These are phyloP conservation scores for Colletotrichum phormii DNA, from an alignment of 2,329 filamentous ascomycete species.

Conservation along the genomic window DNA sequence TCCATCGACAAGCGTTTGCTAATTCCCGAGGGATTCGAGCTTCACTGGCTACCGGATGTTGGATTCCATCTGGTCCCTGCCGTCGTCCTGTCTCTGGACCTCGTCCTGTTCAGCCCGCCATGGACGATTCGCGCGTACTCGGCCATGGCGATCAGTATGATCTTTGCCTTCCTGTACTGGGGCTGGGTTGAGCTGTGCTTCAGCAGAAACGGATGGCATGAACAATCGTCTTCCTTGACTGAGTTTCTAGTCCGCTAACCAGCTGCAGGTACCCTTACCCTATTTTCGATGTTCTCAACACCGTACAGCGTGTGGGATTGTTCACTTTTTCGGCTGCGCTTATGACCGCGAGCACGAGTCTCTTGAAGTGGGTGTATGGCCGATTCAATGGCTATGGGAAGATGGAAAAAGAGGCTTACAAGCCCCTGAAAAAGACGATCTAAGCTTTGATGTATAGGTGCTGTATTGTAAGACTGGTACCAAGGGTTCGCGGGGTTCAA, in stretches of 20 bases:
- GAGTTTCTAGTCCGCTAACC: slow-evolving; percentile 41
- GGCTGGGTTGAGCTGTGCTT: slow-evolving; percentile 82
- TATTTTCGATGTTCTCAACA: slow-evolving; percentile 77
- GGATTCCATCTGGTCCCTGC: slow-evolving; percentile 76
- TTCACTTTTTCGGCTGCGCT: slow-evolving; percentile 77
- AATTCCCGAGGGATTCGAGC: slow-evolving; percentile 64
- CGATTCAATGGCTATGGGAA: slow-evolving; percentile 69
- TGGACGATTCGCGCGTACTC: slow-evolving; percentile 74
- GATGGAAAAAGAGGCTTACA: slow-evolving; percentile 50
- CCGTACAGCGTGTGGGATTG: slow-evolving; percentile 72
- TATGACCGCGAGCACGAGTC: slow-evolving; percentile 77
- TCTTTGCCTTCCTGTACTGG: slow-evolving; percentile 77
- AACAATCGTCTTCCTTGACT: slow-evolving; percentile 20
- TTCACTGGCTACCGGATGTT: slow-evolving; percentile 68
- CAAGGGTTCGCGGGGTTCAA: background rate
- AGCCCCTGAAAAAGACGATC: slow-evolving; percentile 44
- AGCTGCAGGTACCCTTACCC: slow-evolving; percentile 83
- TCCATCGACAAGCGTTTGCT: slow-evolving; percentile 65
- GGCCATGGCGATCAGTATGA: slow-evolving; percentile 67
- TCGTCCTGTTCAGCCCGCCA: slow-evolving; percentile 77
- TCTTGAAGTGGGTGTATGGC: slow-evolving; percentile 77
- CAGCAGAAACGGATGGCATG: slow-evolving; percentile 72
- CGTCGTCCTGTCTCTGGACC: slow-evolving; percentile 72
- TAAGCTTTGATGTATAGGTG: slow-evolving; percentile 19
- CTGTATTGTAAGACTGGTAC: background rate